Conservation (phyloP, 495 filamentous ascomycete genomes). For the Aspergillus egyptiacus region DNA sequence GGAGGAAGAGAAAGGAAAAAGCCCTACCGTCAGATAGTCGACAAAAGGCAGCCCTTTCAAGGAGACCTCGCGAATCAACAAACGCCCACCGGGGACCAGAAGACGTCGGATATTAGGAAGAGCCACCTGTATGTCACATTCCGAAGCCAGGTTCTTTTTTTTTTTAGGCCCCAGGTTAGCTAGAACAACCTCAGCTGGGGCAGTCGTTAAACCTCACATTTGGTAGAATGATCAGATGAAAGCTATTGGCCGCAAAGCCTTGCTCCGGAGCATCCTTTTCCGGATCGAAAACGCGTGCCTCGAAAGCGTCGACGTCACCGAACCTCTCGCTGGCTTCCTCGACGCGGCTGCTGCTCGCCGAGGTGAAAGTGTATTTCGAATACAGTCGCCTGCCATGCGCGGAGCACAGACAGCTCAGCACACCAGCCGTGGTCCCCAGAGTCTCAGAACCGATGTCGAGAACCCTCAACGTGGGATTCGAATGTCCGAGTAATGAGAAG, state of each 20-base stretch:
- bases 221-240: conserved; percentile 49
- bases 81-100: too few species aligned
- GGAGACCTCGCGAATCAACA: too few species aligned
- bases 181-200: too few species aligned
- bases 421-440: conserved; percentile 22
- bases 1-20: too few species aligned
- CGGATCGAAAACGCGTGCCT: conserved; percentile 42
- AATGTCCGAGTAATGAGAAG: conserved; percentile 24
- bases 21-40: too few species aligned
- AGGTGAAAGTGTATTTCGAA: conserved; percentile 31
- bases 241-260: conserved; percentile 38
- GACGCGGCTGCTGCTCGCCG: conserved; percentile 46
- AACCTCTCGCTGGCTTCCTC: conserved; percentile 40
- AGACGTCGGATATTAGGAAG: too few species aligned
- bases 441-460: conserved; percentile 45
- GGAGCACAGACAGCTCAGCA: conserved; percentile 22
- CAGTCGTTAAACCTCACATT: too few species aligned
- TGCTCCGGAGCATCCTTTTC: conserved; percentile 40
- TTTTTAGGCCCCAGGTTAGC: too few species aligned
- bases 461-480: conserved; percentile 35
- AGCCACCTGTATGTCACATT: too few species aligned
- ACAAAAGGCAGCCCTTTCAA: too few species aligned
- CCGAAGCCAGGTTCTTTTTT: too few species aligned
- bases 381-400: conserved; percentile 5
- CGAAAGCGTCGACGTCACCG: conserved; percentile 28